These are phyloP conservation scores for Scheffersomyces amazonensis DNA, from an alignment of 805 yeast species.

Conservation along the genomic window DNA sequence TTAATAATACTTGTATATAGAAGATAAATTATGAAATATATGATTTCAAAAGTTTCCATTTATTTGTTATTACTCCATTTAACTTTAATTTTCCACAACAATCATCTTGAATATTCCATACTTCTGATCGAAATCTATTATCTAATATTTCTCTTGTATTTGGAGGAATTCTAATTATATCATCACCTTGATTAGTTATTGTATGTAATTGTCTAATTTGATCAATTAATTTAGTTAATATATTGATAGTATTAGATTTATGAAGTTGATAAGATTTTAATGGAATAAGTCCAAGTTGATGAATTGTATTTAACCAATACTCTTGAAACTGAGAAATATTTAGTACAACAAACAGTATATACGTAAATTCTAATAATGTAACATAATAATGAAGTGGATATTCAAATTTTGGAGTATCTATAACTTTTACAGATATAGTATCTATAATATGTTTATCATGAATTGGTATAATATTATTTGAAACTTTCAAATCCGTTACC, in stretches of 20 bases:
- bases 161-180: no score
- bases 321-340: no score
- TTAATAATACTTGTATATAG: not conserved
- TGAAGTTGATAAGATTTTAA: not conserved
- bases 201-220: not conserved
- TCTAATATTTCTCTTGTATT: not conserved
- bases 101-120: conserved; percentile 5
- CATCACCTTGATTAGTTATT: not conserved
- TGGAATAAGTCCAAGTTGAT: not conserved
- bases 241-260: not conserved
- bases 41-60: conserved; percentile 14
- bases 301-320: not conserved
- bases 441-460: no score
- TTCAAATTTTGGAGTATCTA: no score
- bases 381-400: no score
- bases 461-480: no score
- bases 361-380: no score
- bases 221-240: not conserved
- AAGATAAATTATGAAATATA: conserved; percentile 5
- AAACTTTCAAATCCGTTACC: no score
- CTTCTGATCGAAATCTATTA: conserved; percentile 4
- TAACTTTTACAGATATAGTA: no score
- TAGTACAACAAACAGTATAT: no score
- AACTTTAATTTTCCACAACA: conserved; percentile 19
- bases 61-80: conserved; percentile 11